These are phyloP conservation scores for Fusarium zealandicum DNA, from an alignment of 2,329 filamentous ascomycete genomes.

Conservation along the genomic window DNA sequence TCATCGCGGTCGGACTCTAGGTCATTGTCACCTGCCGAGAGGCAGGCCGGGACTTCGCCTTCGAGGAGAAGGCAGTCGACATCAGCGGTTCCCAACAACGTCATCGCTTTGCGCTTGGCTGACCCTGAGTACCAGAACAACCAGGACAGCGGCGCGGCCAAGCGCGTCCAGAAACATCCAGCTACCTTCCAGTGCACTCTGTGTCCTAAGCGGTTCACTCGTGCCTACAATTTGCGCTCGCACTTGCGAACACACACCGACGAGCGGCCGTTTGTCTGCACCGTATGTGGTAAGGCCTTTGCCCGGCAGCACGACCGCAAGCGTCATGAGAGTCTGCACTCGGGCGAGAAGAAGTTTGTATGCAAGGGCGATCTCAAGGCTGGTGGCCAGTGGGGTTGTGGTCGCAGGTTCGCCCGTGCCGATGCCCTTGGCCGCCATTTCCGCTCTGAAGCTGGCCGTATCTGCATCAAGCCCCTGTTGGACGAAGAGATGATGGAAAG, in stretches of 20 bases:
- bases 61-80: slow-evolving; percentile 65
- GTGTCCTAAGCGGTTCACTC: slow-evolving; percentile 94
- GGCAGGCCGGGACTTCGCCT: slow-evolving; percentile 51
- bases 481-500: slow-evolving; percentile 91
- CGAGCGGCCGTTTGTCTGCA: slow-evolving; percentile 96
- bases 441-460: slow-evolving; percentile 90
- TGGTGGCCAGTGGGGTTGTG: slow-evolving; percentile 89
- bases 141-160: slow-evolving; percentile 66
- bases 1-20: slow-evolving; percentile 56
- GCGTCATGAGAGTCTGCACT: slow-evolving; percentile 93
- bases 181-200: slow-evolving; percentile 95
- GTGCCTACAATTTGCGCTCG: slow-evolving; percentile 94
- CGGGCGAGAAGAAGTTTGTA: slow-evolving; percentile 98
- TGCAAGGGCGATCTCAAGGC: slow-evolving; percentile 90
- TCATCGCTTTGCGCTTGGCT: slow-evolving; percentile 86
- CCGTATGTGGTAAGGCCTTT: slow-evolving; percentile 95
- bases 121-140: slow-evolving; percentile 83
- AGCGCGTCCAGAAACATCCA: slow-evolving; percentile 95
- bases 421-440: slow-evolving; percentile 96
- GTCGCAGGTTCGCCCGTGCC: slow-evolving; percentile 89
- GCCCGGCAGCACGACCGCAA: slow-evolving; percentile 97
- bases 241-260: slow-evolving; percentile 97
- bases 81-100: slow-evolving; percentile 67
- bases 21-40: slow-evolving; percentile 66
- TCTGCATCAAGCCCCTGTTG: slow-evolving; percentile 96